Evolutionary conservation across 257 asterid genomes (phyloP), one percentile per base, ranked within the genome.

Genomic region (Primulina huaijiensis): DNA sequence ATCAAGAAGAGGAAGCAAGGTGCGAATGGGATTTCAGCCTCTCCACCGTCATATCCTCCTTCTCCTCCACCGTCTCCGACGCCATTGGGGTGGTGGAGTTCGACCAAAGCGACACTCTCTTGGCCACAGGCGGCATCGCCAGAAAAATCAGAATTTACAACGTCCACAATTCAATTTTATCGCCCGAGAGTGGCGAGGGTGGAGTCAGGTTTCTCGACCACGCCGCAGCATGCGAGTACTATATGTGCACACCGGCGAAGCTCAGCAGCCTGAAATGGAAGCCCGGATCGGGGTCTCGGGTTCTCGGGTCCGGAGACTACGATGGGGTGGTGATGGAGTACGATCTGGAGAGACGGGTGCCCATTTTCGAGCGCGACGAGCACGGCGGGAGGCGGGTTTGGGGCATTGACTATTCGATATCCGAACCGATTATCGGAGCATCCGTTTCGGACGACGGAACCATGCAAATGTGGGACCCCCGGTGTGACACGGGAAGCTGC

Each of bases 381-480:
- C 98, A 92, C 57, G 96, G 97, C 0, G 98, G 98, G 0, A 60
- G 89, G 72, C 89, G 98, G 68, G 92, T 92, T 0, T 92, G 96
- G 96, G 85, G 92, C 91, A 77, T 92, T 64, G 97, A 90, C 53
- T 92, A 92, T 64, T 85, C 93, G 21, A 37, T 55, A 3, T 25
- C 58, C 29, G 86, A 84, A 11, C 89, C 97, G 70, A 73, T 74
- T 27, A 11, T 90, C 1, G 98, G 98, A 0, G 97, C 95, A 8
- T 92, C 98, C 77, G 97, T 92, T 31, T 88, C 98, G 60, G 98
- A 92, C 14, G 98, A 92, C 31, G 97, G 98, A 25, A 82, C 96
- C 87, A 80, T 90, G 89, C 98, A 90, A 64, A 77, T 87, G 81
- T 92, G 98, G 98, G 98, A 92, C 69, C 77, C 97, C 0, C 89